These are phyloP conservation scores for Eucalyptus viminalis DNA, from an alignment of 345 rosid genomes.

Conservation along the genomic window DNA sequence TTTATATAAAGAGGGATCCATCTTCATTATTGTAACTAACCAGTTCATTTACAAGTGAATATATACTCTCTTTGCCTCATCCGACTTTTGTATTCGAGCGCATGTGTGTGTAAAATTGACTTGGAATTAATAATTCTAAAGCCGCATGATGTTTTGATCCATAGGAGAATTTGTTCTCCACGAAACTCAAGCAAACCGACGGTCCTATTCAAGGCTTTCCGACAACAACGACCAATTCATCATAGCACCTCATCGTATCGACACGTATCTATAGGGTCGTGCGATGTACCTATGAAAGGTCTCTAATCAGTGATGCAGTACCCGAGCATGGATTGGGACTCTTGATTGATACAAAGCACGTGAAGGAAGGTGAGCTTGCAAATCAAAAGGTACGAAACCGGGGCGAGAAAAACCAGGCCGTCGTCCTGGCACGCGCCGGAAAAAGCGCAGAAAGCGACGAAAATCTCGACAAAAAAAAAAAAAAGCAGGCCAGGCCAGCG, in stretches of 20 bases:
- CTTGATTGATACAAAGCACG: no score
- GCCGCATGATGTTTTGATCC: accelerated
- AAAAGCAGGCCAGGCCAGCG: neutral
- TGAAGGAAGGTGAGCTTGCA: no score
- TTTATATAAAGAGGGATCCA: accelerated
- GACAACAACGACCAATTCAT: accelerated
- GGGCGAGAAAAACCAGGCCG: no score
- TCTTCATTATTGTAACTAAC: accelerated
- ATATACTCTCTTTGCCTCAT: accelerated
- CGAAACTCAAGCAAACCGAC: no score
- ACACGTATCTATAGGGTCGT: no score
- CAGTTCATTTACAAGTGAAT: no score
- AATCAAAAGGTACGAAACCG: no score
- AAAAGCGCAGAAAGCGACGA: neutral
- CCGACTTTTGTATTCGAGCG: accelerated
- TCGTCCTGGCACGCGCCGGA: neutral
- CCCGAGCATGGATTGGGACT: no score
- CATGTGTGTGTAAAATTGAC: no score
- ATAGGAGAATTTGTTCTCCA: no score
- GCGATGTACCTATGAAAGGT: neutral
- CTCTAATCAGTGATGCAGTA: no score
- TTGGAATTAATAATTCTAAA: accelerated
- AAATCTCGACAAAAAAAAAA: neutral
- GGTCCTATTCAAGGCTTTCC: neutral
- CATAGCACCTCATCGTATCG: no score